Evolutionary conservation across 345 rosid genomes (phyloP), one percentile per base, ranked within the genome.

Genomic region (Mallotus nudiflorus): DNA sequence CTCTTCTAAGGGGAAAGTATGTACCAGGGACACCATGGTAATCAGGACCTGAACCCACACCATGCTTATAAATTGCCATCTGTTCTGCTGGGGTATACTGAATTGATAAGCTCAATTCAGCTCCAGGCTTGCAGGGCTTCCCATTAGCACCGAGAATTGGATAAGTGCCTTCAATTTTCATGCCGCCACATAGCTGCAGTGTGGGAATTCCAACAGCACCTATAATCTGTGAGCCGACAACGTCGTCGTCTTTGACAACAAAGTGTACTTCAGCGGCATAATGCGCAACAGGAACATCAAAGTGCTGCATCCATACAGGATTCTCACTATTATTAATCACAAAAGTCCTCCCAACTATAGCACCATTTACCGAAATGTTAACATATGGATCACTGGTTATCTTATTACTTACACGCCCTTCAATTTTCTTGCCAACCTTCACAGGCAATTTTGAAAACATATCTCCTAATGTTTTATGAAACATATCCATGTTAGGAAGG

Each of bases 381-480:
- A 91, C 97, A 59, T 93, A 93, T 6, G 98, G 97, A 82, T 93
- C 97, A 49, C 97, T 89, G 24, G 98, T 93, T 48, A 89, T 83
- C 84, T 81, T 92, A 10, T 70, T 76, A 28, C 89, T 48, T 57
- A 82, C 71, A 46, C 70, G 87, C 61, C 75, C 82, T 65, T 87
- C 94, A 11, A 73, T 77, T 82, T 93, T 93, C 40, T 48, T 75
- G 67, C 77, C 69, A 54, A 81, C 71, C 74, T 73, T 93, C 40
- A 79, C 73, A 1, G 62, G 52, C 0, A 93, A 66, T 28, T 70
- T 82, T 20, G 88, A 89, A 9, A 91, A 75, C 81, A 89, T 45
- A 56, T 87, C 97, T 20, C 86, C 91, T 5, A 93, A 67, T 58
- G 68, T 84, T 73, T 83, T 86, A 68, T 91, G 98, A 66, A 93